phyloP scores from a whole-genome alignment of 176 grass and related monocot genomes.

The Aegilops tauschii region DNA sequence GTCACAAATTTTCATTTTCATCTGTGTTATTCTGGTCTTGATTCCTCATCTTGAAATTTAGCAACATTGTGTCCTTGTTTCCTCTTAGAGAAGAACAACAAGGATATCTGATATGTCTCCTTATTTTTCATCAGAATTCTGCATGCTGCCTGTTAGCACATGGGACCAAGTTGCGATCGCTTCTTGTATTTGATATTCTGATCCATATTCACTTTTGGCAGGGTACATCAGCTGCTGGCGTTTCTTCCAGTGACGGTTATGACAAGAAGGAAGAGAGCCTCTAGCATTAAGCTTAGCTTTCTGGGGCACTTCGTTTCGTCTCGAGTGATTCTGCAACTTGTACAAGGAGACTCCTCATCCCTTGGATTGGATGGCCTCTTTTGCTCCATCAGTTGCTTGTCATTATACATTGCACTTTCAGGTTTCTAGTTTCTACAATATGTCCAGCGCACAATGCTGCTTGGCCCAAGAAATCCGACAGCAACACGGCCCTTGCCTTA shows the following conservation, averaged over 20 bases:
- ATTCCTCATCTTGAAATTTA: not conserved
- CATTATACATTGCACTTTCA: not conserved
- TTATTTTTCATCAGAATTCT: not conserved
- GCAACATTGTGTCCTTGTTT: not conserved
- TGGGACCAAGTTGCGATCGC: not conserved
- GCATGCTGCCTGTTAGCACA: not conserved
- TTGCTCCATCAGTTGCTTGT: not conserved
- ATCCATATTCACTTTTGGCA: not conserved
- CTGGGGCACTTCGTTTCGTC: not conserved
- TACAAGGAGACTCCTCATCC: not conserved
- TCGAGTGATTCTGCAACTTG: not conserved
- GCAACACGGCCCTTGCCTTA: no score
- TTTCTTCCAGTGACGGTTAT: not conserved
- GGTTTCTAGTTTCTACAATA: not conserved
- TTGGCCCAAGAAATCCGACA: not conserved
- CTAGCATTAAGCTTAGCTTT: not conserved
- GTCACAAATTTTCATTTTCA: not conserved
- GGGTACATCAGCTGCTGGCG: not conserved
- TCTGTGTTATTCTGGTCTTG: not conserved
- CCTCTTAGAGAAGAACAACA: not conserved
- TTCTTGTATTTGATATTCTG: not conserved
- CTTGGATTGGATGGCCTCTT: not conserved
- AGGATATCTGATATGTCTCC: not conserved
- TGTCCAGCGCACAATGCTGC: not conserved
- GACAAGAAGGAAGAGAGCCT: not conserved